Percentiles rank a stretch among this genome's conserved stretches.
Conservation (phyloP, 805 yeast species). For the Diddensiella transvaalensis region DNA sequence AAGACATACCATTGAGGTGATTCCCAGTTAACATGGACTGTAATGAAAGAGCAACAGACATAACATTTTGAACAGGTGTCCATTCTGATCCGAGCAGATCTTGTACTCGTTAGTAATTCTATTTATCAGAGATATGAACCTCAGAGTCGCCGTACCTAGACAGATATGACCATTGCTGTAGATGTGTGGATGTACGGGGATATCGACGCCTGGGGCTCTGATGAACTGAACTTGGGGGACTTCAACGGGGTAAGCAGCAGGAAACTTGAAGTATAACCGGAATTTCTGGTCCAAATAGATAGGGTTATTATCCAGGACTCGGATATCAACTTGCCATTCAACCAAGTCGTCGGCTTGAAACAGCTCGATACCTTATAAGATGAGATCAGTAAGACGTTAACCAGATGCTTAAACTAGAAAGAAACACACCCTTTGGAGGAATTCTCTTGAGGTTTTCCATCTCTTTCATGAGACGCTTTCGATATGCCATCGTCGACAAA, state of each 20-base stretch:
- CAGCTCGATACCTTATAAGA: conserved; percentile 30
- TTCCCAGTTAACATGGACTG: conserved; percentile 64
- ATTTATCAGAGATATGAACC: background rate
- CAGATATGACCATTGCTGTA: conserved; percentile 80
- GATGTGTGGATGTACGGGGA: conserved; percentile 73
- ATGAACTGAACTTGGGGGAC: conserved; percentile 57
- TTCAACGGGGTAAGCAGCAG: conserved; percentile 51
- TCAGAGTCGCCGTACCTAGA: conserved; percentile 27
- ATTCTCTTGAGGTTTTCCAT: conserved; percentile 9
- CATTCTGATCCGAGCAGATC: conserved; percentile 61
- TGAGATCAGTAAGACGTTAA: background rate
- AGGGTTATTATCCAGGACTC: conserved; percentile 35
- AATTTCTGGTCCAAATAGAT: conserved; percentile 39
- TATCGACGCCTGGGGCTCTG: conserved; percentile 25
- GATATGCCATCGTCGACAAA: conserved; percentile 3
- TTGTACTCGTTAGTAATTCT: background rate
- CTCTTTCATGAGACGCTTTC: conserved; percentile 19
- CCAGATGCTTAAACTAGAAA: background rate
- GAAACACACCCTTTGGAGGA: conserved; percentile 17
- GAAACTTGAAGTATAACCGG: conserved; percentile 43
- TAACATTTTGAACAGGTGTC: conserved; percentile 56
- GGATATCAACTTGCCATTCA: conserved; percentile 39
- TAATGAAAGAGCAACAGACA: conserved; percentile 44
- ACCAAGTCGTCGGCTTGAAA: conserved; percentile 34
- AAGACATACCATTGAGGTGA: conserved; percentile 21